Evolutionary conservation across 495 filamentous ascomycete genomes (phyloP).

Genomic region (Podospora pseudocomata): DNA sequence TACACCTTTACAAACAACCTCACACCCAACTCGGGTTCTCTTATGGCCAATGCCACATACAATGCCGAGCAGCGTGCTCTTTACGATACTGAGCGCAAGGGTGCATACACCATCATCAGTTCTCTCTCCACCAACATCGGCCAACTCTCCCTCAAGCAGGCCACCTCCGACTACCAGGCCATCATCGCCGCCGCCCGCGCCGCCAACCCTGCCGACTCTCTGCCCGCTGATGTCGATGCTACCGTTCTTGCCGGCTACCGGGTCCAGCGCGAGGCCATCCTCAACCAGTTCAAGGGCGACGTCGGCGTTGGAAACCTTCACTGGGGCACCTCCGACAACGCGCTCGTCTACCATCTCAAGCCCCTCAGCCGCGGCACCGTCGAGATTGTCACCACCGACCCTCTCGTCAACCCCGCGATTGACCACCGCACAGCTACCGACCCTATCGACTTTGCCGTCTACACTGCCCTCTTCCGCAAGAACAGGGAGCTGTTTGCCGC

Average conservation of each 20-base stretch:
- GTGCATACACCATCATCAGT: constrained; percentile 33
- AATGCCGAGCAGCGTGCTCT: constrained; percentile 40
- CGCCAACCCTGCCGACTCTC: constrained; percentile 33
- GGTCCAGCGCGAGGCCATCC: constrained; percentile 29
- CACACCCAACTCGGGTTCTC: constrained; percentile 28
- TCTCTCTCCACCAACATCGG: constrained; percentile 35
- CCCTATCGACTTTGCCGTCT: constrained; percentile 33
- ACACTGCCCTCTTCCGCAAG: constrained; percentile 34
- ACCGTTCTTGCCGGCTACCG: constrained; percentile 38
- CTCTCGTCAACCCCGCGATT: constrained; percentile 32
- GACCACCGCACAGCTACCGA: constrained; percentile 37
- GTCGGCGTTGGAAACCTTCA: constrained; percentile 29
- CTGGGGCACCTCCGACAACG: constrained; percentile 35
- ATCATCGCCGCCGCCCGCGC: constrained; percentile 34
- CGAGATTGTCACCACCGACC: constrained; percentile 37
- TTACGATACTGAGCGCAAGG: constrained; percentile 36
- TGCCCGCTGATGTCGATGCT: constrained; percentile 33
- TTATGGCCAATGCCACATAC: constrained; percentile 42
- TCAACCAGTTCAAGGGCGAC: constrained; percentile 26
- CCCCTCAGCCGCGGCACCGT: constrained; percentile 44
- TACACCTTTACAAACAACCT: constrained; percentile 29
- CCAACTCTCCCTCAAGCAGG: constrained; percentile 33
- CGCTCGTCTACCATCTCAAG: constrained; percentile 36
- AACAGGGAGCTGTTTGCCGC: constrained; percentile 40
- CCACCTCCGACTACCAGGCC: constrained; percentile 28